Evolutionary conservation across 495 filamentous ascomycete genomes (phyloP).

Genomic region (Annulohypoxylon moriforme): DNA sequence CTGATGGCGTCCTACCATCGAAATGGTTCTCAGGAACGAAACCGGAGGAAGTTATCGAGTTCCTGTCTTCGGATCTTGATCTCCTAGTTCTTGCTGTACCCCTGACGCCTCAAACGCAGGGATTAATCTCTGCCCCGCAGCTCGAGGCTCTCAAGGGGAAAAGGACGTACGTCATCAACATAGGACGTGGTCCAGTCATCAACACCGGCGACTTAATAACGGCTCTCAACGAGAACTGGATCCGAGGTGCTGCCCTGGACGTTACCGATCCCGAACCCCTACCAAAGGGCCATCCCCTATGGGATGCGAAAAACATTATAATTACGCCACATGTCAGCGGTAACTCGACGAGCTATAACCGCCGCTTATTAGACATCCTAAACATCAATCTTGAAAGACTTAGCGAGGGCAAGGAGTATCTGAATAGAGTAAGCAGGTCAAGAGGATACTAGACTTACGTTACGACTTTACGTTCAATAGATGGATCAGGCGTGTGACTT

Average conservation of each 20-base stretch:
- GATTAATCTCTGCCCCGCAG: constrained; percentile 72
- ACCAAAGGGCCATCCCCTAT: constrained; percentile 74
- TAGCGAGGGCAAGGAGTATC: constrained; percentile 67
- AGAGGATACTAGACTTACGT: constrained; percentile 65
- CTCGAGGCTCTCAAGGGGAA: constrained; percentile 69
- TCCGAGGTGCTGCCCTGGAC: constrained; percentile 83
- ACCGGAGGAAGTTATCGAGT: constrained; percentile 69
- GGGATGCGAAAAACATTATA: constrained; percentile 76
- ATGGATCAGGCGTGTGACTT: not conserved
- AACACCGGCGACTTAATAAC: constrained; percentile 74
- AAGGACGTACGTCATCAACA: constrained; percentile 76
- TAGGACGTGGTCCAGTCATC: constrained; percentile 77
- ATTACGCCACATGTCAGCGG: constrained; percentile 86
- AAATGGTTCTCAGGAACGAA: constrained; percentile 79
- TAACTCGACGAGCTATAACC: constrained; percentile 65
- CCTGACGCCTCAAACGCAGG: constrained; percentile 72
- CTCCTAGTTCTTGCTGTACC: constrained; percentile 80
- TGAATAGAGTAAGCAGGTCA: constrained; percentile 74
- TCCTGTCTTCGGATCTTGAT: constrained; percentile 77
- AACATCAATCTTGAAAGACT: constrained; percentile 69
- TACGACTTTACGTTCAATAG: not conserved
- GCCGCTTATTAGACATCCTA: constrained; percentile 70
- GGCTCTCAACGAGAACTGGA: constrained; percentile 66
- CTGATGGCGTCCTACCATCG: constrained; percentile 74
- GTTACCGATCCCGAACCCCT: constrained; percentile 90